phyloP scores from a whole-genome alignment of 1,284 basidiomycete genomes.

The Microbotryomycetes sp. region DNA sequence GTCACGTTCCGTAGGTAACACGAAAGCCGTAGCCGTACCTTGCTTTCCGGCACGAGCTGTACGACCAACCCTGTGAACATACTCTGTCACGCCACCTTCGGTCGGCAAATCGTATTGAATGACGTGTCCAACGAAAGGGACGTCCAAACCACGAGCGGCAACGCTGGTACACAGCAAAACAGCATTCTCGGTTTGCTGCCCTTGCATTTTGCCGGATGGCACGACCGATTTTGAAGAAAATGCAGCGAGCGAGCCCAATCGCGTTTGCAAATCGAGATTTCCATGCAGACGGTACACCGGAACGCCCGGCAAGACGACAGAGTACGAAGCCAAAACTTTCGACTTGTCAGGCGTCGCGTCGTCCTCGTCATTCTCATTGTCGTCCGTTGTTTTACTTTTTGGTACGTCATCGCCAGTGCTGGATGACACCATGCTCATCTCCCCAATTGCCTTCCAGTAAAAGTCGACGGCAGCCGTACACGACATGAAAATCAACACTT shows the following conservation, averaged over 20 bases:
- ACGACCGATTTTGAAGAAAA: slow-evolving; percentile 53
- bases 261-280: slow-evolving; percentile 72
- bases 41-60: slow-evolving; percentile 87
- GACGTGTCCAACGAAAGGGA: slow-evolving; percentile 89
- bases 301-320: slow-evolving; percentile 70
- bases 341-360: slow-evolving; percentile 35
- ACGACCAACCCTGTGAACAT: slow-evolving; percentile 92
- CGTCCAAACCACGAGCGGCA: slow-evolving; percentile 92
- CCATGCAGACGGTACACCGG: slow-evolving; percentile 90
- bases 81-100: slow-evolving; percentile 91
- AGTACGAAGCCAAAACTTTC: slow-evolving; percentile 54
- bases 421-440: slow-evolving; percentile 57
- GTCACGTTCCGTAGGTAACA: slow-evolving; percentile 72
- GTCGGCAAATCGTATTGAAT: slow-evolving; percentile 96
- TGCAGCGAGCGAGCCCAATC: slow-evolving; percentile 69
- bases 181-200: slow-evolving; percentile 42
- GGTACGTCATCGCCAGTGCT: slow-evolving; percentile 26
- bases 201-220: slow-evolving; percentile 29
- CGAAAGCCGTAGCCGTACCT: slow-evolving; percentile 87
- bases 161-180: slow-evolving; percentile 93
- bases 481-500: slow-evolving; percentile 88
- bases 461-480: slow-evolving; percentile 98
- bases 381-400: slow-evolving; percentile 32
- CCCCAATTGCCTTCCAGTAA: slow-evolving; percentile 82
- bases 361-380: slow-evolving; percentile 39